Evolutionary conservation across 768 basidiomycete species (phyloP).

Genomic region (Rhizopogon salebrosus): DNA sequence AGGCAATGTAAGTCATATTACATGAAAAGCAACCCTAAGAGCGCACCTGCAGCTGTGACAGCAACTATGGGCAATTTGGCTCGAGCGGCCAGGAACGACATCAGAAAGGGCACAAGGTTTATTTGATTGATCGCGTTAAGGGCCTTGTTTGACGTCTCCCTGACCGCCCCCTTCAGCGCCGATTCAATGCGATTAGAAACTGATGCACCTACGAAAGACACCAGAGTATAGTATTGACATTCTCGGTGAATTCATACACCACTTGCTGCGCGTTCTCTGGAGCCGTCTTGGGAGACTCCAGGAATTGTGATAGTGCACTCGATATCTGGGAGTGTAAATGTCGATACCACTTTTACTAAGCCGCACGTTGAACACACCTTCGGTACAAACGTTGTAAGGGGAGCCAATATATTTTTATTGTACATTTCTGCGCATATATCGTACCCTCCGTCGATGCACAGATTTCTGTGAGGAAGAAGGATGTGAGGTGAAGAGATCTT

Average conservation of each 20-base stretch:
- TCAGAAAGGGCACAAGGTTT: slow-evolving; percentile 73
- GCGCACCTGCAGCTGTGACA: slow-evolving; percentile 75
- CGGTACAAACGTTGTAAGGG: slow-evolving; percentile 68
- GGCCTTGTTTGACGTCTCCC: slow-evolving; percentile 93
- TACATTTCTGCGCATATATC: slow-evolving; percentile 97
- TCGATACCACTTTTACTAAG: neutral
- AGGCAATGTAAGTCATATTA: neutral
- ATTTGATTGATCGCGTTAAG: slow-evolving; percentile 81
- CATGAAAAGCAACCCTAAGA: neutral
- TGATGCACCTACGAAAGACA: slow-evolving; percentile 79
- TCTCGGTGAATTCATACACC: slow-evolving; percentile 86
- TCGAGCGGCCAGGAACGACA: slow-evolving; percentile 80
- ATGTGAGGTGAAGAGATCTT: slow-evolving; percentile 5
- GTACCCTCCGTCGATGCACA: slow-evolving; percentile 92
- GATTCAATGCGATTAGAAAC: slow-evolving; percentile 10
- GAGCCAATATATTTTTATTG: slow-evolving; percentile 87
- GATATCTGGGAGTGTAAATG: slow-evolving; percentile 53
- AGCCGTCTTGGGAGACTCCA: slow-evolving; percentile 54
- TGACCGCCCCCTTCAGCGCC: slow-evolving; percentile 23
- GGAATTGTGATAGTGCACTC: slow-evolving; percentile 58
- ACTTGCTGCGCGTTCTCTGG: slow-evolving; percentile 69
- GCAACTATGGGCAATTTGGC: slow-evolving; percentile 65
- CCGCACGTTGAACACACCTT: slow-evolving; percentile 44
- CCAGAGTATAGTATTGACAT: slow-evolving; percentile 90
- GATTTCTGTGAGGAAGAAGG: slow-evolving; percentile 52